Base-by-base conservation (phyloP, 768 basidiomycete species). In the Hysterangium stoloniferum region DNA sequence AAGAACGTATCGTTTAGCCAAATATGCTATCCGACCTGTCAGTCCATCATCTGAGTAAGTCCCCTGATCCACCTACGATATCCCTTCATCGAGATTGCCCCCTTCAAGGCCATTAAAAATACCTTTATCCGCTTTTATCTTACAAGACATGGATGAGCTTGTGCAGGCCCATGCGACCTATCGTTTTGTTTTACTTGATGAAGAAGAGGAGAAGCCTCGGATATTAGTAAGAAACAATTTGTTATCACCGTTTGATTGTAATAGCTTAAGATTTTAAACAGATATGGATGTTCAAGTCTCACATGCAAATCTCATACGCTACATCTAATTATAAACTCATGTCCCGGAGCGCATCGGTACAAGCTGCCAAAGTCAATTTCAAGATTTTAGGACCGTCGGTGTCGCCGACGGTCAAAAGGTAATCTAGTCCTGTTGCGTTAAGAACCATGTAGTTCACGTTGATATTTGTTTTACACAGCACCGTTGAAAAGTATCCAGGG, bases 251-350 rank as follows among this genome's bases (percentile, higher is more conserved):
- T 20, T 20, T 20, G 31, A 27, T 4, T 1, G 20, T 3, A 15
- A 17, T 34, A 11, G 12, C 44, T n/a, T 11, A 42, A 38, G 37
- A 24, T 20, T 13, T 22, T 17, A 9, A 45, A 15, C 60, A 94
- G 92, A 73, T 97, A 19, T 97, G 95, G 94, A 62, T 97, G 19
- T 96, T 98, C 76, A 96, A 94, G 64, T 92, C 93, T 0, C 82
- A 75, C 55, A 79, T 98, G 57, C 79, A 77, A 9, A 66, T 97
- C 12, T 79, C 91, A 1, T 94, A 91, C 62, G 75, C 77, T 38
- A 72, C 77, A 7, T 65, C 76, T 5, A 65, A 67, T 9, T 69
- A 76, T 15, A 78, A 77, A 48, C 63, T 76, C 6, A 71, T 90
- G 19, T 77, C 83, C 6, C 78, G 79, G 62, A 73, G 69, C 42